Conservation (phyloP, 192 early-diverging fungal species). For the Paraglomus occultum region DNA sequence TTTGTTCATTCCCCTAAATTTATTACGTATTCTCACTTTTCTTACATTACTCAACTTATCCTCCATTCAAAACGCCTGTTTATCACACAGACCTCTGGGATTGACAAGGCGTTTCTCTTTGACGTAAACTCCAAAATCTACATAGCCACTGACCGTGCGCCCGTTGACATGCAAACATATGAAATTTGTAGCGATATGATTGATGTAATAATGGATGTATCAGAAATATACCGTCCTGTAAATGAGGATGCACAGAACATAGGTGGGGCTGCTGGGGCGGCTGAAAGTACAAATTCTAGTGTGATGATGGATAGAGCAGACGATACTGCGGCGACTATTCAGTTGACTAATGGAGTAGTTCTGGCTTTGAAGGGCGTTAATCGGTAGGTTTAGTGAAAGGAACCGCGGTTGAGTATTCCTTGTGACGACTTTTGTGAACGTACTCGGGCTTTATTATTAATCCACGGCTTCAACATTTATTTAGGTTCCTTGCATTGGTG, state of each 20-base stretch:
- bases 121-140: slow-evolving; percentile 89
- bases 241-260: background rate
- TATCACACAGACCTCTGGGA: slow-evolving; percentile 72
- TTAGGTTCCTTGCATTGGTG: slow-evolving; percentile 69
- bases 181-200: slow-evolving; percentile 95
- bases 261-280: slow-evolving; percentile 6
- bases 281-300: slow-evolving; percentile 28
- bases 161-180: slow-evolving; percentile 85
- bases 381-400: slow-evolving; percentile 44
- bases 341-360: slow-evolving; percentile 76
- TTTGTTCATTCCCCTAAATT: background rate
- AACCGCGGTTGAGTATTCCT: background rate
- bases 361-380: slow-evolving; percentile 76
- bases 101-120: slow-evolving; percentile 97
- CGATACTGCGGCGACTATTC: slow-evolving; percentile 67
- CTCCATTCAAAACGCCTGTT: background rate
- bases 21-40: background rate
- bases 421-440: no score
- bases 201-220: slow-evolving; percentile 85
- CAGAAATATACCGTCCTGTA: slow-evolving; percentile 43
- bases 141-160: slow-evolving; percentile 91
- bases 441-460: slow-evolving; percentile 1
- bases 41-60: background rate
- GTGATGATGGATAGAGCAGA: slow-evolving; percentile 35
- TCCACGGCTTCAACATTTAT: background rate